Conservation (phyloP, 495 filamentous ascomycete genomes). For the Penicillium paradoxum region DNA sequence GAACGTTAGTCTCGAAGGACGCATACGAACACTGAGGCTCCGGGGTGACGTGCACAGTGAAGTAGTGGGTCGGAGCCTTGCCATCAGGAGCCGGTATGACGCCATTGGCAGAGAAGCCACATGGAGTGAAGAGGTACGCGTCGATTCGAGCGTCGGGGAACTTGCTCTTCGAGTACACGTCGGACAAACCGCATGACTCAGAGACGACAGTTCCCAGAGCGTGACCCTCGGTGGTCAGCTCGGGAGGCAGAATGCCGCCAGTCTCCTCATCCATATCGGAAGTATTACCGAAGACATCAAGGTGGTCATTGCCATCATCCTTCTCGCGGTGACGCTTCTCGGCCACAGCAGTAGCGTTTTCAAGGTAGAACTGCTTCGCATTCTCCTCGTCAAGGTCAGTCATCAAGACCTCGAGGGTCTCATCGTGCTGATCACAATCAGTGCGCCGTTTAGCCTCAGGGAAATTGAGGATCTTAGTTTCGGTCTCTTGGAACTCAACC, state of each 20-base stretch:
- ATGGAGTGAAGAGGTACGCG: conserved; percentile 94
- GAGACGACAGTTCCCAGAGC: conserved; percentile 90
- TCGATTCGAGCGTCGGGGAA: conserved; percentile 95
- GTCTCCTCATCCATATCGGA: conserved; percentile 60
- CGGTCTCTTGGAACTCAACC: conserved; percentile 49
- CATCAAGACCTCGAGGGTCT: conserved; percentile 97
- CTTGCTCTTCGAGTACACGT: conserved; percentile 77
- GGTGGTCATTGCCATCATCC: conserved; percentile 48
- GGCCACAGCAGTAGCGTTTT: conserved; percentile 85
- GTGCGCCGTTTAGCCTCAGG: conserved; percentile 33
- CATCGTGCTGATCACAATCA: conserved; percentile 57
- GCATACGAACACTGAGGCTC: conserved; percentile 98
- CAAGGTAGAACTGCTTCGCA: conserved; percentile 94
- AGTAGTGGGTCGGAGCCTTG: conserved; percentile 75
- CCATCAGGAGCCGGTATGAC: conserved; percentile 78
- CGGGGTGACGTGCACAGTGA: conserved; percentile 97
- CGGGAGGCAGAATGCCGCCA: conserved; percentile 59
- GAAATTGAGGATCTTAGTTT: conserved; percentile 60
- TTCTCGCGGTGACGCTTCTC: conserved; percentile 62
- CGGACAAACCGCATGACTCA: conserved; percentile 81
- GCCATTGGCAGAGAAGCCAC: conserved; percentile 96
- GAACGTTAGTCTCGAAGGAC: conserved; percentile 98
- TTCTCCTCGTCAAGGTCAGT: conserved; percentile 91
- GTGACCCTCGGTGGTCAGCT: conserved; percentile 87
- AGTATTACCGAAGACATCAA: conserved; percentile 77